Evolutionary conservation across 768 basidiomycete genomes (phyloP), one percentile per base, ranked within the genome.

Genomic region (Suillus plorans): DNA sequence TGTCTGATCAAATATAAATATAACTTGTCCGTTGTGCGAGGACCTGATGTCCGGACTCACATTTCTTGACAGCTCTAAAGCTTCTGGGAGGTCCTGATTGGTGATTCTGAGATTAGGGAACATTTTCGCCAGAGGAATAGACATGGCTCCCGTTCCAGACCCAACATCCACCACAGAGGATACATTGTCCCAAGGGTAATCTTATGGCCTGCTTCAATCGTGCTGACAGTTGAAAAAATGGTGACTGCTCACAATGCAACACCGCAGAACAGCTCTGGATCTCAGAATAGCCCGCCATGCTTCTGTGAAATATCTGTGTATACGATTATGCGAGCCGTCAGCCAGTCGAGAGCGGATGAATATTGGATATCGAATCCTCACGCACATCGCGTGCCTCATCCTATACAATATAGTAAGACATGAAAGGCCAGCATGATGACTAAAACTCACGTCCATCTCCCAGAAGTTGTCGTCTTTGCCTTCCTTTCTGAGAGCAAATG

Each of bases 201-300:
- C 36, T 36, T 36, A 36, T 36, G 36, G 9, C 36, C 9, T 10
- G 36, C 7, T 36, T 36, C 9, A 36, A 9, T 36, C 36, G 9
- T 36, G 36, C 36, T 36, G 36, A 9, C 36, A 9, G 36, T 36
- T 36, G 36, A 36, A 5, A 31, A 52, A 18, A 53, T 0, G 28
- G 16, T 18, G 16, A 31, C 8, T 9, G 18, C 73, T 56, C 53
- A 70, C 73, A 66, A 44, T 75, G 57, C 44, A 72, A 64, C n/a
- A 75, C 59, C 4, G 71, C 68, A 18, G 69, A 65, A n/a, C 72
- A 63, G 7, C 69, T 73, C 67, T 70, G 67, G 59, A 72, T 44
- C 4, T 60, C 34, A 14, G 66, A n/a, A 8, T 68, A 16, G 3
- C 72, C 74, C 1, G 66, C 58, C 73, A 74, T 73, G n/a, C 68